Conservation (phyloP, 1,284 basidiomycete species). For the Austropuccinia psidii region DNA sequence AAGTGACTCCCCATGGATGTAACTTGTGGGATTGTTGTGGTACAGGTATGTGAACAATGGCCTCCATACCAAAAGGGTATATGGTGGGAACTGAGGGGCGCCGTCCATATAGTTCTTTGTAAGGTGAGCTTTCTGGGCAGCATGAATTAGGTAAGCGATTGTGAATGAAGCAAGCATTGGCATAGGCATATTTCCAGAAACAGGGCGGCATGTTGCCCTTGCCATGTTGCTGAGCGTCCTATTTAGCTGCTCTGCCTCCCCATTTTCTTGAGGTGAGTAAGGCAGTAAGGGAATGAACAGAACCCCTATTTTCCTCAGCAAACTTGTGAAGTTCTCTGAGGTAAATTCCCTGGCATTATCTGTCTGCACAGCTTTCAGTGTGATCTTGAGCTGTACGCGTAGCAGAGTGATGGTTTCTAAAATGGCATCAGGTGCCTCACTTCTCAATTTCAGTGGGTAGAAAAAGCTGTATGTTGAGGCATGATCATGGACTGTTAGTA, state of each 20-base stretch:
- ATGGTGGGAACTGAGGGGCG: no score
- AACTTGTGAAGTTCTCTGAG: not conserved
- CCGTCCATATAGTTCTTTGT: not conserved
- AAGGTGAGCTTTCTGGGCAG: not conserved
- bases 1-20: no score
- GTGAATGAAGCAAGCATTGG: not conserved
- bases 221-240: conserved; percentile 2
- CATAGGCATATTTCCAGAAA: not conserved
- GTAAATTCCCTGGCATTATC: not conserved
- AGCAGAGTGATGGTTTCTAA: no score
- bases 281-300: not conserved
- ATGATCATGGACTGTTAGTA: not conserved
- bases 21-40: no score
- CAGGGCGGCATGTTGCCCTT: not conserved
- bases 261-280: not conserved
- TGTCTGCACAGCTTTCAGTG: not conserved
- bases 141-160: not conserved
- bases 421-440: not conserved
- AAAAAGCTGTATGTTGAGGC: not conserved
- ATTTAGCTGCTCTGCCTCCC: not conserved
- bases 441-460: not conserved
- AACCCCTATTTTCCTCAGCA: not conserved
- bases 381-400: no score
- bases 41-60: no score
- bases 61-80: no score